Evolutionary conservation across 192 early-diverging fungal species (phyloP), one percentile per base, ranked within the genome.

Genomic region (Linnemannia hyalina): DNA sequence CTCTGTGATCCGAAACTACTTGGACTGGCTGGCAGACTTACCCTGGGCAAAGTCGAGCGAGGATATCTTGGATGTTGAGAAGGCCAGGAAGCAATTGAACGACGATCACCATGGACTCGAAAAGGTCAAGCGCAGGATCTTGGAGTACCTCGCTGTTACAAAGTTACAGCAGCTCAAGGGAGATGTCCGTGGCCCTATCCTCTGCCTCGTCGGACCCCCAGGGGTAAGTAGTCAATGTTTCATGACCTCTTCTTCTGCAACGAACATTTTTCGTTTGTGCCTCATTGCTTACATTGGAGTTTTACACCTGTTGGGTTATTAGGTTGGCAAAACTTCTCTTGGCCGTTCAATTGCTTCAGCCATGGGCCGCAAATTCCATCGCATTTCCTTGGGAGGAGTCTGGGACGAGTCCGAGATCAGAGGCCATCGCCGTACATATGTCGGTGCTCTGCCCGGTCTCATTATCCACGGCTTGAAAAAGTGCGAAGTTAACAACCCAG

Each of bases 331-430:
- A 88, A 97, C 97, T 1, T 94, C 93, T 63, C 82, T 97, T 5
- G 97, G 96, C 29, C 93, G 94, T 80, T 95, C 93, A 4, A 95
- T 97, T 78, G 97, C 96, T 1, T 89, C 83, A 36, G 93, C 97
- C 1, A 86, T 97, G 71, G 91, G 92, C 4, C 89, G 97, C 11
- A 92, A 95, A 78, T 97, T 97, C 85, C 92, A 96, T 82, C 91
- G 97, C 29, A 94, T 97, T 29, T 93, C 94, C 1, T 83, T 97
- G 13, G 97, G 97, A 22, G 97, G 97, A 40, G 93, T 97, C 2
- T 89, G 95, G 57, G 97, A 97, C 85, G 97, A 96, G 87, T 95
- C 97, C 18, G 97, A 97, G 80, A 96, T 97, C 73, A 89, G 95
- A 42, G 97, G 97, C 23, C 97, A 97, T 82, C 90, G 97, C 38